Conservation (phyloP, 306 rosid genomes). For the Ormosia semicastrata region DNA sequence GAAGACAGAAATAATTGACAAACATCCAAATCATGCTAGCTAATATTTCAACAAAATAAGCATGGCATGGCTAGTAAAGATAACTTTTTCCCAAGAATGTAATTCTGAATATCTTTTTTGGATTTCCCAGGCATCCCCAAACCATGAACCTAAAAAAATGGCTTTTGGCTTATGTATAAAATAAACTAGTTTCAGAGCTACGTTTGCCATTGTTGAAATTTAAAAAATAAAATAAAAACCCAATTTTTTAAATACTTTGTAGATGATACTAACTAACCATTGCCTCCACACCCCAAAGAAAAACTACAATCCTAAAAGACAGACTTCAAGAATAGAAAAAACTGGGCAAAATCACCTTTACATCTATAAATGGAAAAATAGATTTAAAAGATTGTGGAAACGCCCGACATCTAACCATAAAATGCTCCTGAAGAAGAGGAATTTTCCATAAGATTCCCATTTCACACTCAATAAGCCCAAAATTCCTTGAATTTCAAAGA, state of each 20-base stretch:
- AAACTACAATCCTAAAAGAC: background rate
- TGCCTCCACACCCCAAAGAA: background rate
- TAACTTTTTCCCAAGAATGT: background rate
- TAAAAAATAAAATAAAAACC: background rate
- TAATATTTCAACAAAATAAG: background rate
- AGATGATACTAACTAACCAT: background rate
- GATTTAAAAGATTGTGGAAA: background rate
- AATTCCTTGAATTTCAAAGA: constrained; percentile 4
- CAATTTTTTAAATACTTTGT: background rate
- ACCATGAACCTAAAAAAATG: background rate
- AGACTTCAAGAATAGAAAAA: background rate
- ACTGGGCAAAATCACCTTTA: background rate
- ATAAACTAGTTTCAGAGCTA: background rate
- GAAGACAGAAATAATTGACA: background rate
- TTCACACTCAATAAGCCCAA: background rate
- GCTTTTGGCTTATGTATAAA: background rate
- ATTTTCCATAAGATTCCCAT: constrained; percentile 13
- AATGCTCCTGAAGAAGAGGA: background rate
- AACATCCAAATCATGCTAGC: constrained; percentile 21
- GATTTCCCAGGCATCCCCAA: no score
- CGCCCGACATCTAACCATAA: background rate
- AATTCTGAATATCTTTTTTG: no score
- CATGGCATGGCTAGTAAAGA: background rate
- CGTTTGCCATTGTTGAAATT: background rate
- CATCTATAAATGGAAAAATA: background rate